Evolutionary conservation across 495 filamentous ascomycete genomes (phyloP).

Genomic region (Geopyxis carbonaria): DNA sequence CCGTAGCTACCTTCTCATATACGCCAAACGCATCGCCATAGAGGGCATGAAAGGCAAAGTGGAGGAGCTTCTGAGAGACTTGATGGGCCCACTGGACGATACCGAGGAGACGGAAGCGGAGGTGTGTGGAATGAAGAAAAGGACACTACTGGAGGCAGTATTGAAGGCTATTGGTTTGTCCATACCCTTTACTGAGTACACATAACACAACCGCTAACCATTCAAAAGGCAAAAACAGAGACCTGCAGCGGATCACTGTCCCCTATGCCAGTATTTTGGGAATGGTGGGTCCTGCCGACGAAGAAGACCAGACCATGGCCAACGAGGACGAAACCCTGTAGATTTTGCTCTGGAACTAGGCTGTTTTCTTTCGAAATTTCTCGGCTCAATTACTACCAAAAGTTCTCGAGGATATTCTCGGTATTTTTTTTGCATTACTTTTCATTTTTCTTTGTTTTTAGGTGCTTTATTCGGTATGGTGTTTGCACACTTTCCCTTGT

Average conservation of each 20-base stretch:
- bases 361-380: too few species aligned
- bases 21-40: slow-evolving; percentile 81
- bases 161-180: slow-evolving; percentile 78
- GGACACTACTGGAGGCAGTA: slow-evolving; percentile 71
- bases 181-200: slow-evolving; percentile 5
- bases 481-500: too few species aligned
- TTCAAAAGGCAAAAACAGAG: slow-evolving; percentile 70
- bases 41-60: slow-evolving; percentile 77
- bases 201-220: too few species aligned
- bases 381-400: too few species aligned
- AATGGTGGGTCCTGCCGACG: slow-evolving; percentile 32
- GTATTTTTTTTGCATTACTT: too few species aligned
- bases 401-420: too few species aligned
- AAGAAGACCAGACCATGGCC: slow-evolving; percentile 38
- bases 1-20: slow-evolving; percentile 81
- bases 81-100: slow-evolving; percentile 47
- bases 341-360: too few species aligned
- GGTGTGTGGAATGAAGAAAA: slow-evolving; percentile 76
- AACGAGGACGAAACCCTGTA: too few species aligned
- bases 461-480: too few species aligned
- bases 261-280: slow-evolving; percentile 67
- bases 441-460: too few species aligned
- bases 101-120: slow-evolving; percentile 34
- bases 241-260: slow-evolving; percentile 79
- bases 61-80: slow-evolving; percentile 66